Evolutionary conservation across 1,284 basidiomycete genomes (phyloP).

Genomic region (Cerioporus squamosus): DNA sequence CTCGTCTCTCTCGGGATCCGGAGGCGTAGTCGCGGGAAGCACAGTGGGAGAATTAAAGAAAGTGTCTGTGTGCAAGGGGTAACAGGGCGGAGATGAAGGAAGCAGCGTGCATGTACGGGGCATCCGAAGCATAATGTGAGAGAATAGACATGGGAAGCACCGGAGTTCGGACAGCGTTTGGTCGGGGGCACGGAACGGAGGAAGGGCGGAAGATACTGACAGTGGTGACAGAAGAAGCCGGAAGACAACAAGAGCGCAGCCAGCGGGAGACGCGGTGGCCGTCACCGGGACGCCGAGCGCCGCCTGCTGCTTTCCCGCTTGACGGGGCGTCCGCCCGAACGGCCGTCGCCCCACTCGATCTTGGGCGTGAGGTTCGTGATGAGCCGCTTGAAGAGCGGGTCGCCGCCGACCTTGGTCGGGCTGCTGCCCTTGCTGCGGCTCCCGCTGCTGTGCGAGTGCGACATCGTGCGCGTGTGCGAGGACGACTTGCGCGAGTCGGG

Average conservation of each 20-base stretch:
- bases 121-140: conserved; percentile 3
- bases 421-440: conserved; percentile 22
- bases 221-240: not conserved
- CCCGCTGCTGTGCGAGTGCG: conserved; percentile 22
- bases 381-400: conserved; percentile 33
- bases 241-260: not conserved
- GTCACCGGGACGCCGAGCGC: conserved; percentile 26
- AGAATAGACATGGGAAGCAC: conserved; percentile 11
- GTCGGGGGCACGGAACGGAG: not conserved
- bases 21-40: conserved; percentile 6
- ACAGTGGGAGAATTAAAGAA: conserved; percentile 5
- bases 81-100: conserved; percentile 6
- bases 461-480: not conserved
- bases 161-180: not conserved
- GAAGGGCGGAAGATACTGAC: not conserved
- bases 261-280: conserved; percentile 1
- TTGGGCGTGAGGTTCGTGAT: conserved; percentile 27
- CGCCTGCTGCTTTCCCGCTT: conserved; percentile 15
- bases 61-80: conserved; percentile 7
- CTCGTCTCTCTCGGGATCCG: not conserved
- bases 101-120: not conserved
- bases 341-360: conserved; percentile 21
- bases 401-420: conserved; percentile 24
- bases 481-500: not conserved
- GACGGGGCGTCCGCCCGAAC: conserved; percentile 11